Percentiles rank a stretch among this genome's conserved stretches.
These are phyloP conservation scores for Metschnikowia gelsemii DNA, from an alignment of 805 yeast species.

Conservation along the genomic window DNA sequence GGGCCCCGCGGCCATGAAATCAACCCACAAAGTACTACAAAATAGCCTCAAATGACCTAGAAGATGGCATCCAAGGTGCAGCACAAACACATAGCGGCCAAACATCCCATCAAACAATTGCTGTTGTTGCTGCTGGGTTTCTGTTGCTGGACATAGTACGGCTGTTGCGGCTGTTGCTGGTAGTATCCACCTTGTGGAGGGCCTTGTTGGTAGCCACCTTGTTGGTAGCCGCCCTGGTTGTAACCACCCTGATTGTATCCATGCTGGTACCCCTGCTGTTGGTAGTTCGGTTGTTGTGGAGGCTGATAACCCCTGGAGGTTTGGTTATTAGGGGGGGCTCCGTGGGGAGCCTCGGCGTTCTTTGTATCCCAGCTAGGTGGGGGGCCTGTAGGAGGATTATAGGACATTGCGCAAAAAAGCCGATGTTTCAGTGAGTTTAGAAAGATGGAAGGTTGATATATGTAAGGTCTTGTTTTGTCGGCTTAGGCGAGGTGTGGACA, in stretches of 20 bases:
- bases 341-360: conserved; percentile 17
- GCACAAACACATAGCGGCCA: conserved; percentile 42
- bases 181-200: conserved; percentile 33
- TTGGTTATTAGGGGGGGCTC: conserved; percentile 15
- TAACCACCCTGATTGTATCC: conserved; percentile 10
- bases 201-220: conserved; percentile 24
- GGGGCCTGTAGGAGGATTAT: conserved; percentile 30
- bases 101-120: conserved; percentile 40
- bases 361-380: conserved; percentile 28
- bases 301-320: conserved; percentile 25
- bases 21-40: no score
- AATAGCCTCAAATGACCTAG: conserved; percentile 9
- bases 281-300: conserved; percentile 18
- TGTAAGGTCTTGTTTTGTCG: no score
- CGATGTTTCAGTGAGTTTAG: background rate
- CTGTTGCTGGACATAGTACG: conserved; percentile 44
- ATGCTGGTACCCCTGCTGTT: conserved; percentile 16
- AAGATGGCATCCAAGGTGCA: conserved; percentile 33
- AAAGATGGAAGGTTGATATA: no score
- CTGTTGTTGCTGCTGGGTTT: conserved; percentile 27
- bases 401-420: conserved; percentile 17
- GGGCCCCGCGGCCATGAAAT: no score
- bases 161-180: conserved; percentile 40
- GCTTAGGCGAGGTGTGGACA: no score
- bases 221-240: conserved; percentile 16